A percentile compares a stretch with the other conserved stretches of the same genome.
These are phyloP conservation scores for Carex parvula DNA, from an alignment of 176 grass and related monocot species.

Conservation along the genomic window DNA sequence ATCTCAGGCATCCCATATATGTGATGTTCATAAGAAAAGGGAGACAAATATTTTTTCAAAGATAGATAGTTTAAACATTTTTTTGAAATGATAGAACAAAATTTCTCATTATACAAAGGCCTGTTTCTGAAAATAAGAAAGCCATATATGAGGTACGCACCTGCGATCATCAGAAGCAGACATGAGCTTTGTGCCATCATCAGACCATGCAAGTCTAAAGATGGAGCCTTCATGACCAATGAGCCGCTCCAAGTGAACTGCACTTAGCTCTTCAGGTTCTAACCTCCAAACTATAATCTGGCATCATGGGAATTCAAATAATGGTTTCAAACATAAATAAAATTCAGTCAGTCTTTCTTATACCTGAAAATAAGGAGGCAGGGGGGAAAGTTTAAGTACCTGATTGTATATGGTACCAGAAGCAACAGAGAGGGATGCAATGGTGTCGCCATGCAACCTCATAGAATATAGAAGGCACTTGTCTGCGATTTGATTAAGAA, in stretches of 20 bases:
- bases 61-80: too few species aligned
- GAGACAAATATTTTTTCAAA: too few species aligned
- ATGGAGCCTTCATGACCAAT: constrained; percentile 89
- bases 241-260: constrained; percentile 48
- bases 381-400: neutral
- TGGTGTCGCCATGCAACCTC: constrained; percentile 60
- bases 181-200: constrained; percentile 80
- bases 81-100: too few species aligned
- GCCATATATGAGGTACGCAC: constrained; percentile 22
- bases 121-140: too few species aligned
- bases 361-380: neutral
- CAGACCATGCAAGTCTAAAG: constrained; percentile 73
- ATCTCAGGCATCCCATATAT: neutral
- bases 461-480: constrained; percentile 88
- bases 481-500: neutral
- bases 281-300: constrained; percentile 92
- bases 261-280: constrained; percentile 29
- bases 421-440: constrained; percentile 46
- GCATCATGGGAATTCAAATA: neutral
- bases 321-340: neutral
- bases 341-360: too few species aligned
- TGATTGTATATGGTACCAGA: constrained; percentile 89
- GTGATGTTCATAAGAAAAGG: too few species aligned
- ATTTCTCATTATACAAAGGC: too few species aligned
- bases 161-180: constrained; percentile 93